A percentile compares a stretch with the other conserved stretches of the same genome.
Evolutionary conservation across 2,329 filamentous ascomycete genomes (phyloP).

Genomic region (Colletotrichum cordylinicola): DNA sequence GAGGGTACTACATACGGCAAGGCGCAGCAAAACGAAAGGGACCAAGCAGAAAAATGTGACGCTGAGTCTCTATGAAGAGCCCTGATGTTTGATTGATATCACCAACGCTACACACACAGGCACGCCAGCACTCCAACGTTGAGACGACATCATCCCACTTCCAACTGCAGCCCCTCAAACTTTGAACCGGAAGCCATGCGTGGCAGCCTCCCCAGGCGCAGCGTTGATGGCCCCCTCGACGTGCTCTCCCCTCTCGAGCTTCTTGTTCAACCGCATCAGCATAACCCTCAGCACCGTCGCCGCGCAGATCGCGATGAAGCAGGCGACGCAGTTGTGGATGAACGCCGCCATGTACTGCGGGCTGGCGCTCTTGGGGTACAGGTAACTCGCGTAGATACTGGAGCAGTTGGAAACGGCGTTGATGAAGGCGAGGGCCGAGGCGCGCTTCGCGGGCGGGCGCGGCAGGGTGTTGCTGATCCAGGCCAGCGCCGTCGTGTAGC

Average conservation of each 20-base stretch:
- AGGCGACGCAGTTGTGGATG: conserved; percentile 70
- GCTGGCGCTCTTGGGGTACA: conserved; percentile 61
- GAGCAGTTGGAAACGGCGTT: conserved; percentile 61
- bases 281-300: conserved; percentile 69
- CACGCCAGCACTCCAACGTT: not conserved
- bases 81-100: not conserved
- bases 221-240: conserved; percentile 62
- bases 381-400: conserved; percentile 70
- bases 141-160: not conserved
- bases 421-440: conserved; percentile 74
- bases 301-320: conserved; percentile 66
- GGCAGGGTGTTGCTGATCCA: conserved; percentile 81
- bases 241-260: conserved; percentile 67
- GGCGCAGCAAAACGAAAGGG: not conserved
- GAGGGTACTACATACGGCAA: not conserved
- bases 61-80: not conserved
- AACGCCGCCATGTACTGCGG: conserved; percentile 63
- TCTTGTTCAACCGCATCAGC: conserved; percentile 70
- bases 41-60: not conserved
- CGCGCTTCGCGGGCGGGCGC: conserved; percentile 76
- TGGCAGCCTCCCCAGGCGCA: conserved; percentile 59
- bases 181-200: conserved; percentile 72
- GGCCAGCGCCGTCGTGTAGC: conserved; percentile 68
- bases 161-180: conserved; percentile 39
- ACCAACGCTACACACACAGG: not conserved